phyloP scores from a whole-genome alignment of 306 rosid species.

The Cucumis melo region DNA sequence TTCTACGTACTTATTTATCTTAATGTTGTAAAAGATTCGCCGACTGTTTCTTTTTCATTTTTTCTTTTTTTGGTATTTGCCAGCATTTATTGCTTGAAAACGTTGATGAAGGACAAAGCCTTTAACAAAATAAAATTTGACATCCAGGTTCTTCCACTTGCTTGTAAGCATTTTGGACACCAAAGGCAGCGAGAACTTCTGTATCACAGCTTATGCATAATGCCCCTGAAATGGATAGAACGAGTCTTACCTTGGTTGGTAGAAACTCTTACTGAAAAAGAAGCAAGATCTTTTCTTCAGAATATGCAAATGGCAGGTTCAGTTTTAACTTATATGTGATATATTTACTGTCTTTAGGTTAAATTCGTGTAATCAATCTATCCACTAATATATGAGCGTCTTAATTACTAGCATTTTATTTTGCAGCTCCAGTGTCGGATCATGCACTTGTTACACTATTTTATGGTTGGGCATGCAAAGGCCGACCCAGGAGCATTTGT shows the following conservation, averaged over 20 bases:
- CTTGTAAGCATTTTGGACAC: conserved; percentile 73
- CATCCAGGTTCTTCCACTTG: conserved; percentile 97
- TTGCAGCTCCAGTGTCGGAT: conserved; percentile 76
- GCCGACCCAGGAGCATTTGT: conserved; percentile 66
- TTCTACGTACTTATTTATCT: not conserved
- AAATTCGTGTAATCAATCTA: not conserved
- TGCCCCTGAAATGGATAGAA: conserved; percentile 91
- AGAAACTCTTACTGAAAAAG: conserved; percentile 61
- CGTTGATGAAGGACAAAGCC: not conserved
- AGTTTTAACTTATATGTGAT: not conserved
- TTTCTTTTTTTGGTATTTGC: not conserved
- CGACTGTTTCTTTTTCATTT: not conserved
- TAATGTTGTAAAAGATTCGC: not conserved
- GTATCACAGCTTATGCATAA: conserved; percentile 83
- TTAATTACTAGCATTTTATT: not conserved
- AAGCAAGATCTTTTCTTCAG: conserved; percentile 50
- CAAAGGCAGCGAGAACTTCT: conserved; percentile 77
- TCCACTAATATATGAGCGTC: not conserved
- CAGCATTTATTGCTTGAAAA: not conserved
- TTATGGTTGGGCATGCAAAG: conserved; percentile 99
- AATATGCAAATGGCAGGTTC: conserved; percentile 93
- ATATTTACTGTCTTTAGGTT: not conserved
- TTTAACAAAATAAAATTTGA: conserved; percentile 4
- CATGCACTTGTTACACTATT: conserved; percentile 83
- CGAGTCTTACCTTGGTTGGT: conserved; percentile 92